phyloP scores from a whole-genome alignment of 371 early-diverging fungal genomes.

The Lichtheimia hyalospora region DNA sequence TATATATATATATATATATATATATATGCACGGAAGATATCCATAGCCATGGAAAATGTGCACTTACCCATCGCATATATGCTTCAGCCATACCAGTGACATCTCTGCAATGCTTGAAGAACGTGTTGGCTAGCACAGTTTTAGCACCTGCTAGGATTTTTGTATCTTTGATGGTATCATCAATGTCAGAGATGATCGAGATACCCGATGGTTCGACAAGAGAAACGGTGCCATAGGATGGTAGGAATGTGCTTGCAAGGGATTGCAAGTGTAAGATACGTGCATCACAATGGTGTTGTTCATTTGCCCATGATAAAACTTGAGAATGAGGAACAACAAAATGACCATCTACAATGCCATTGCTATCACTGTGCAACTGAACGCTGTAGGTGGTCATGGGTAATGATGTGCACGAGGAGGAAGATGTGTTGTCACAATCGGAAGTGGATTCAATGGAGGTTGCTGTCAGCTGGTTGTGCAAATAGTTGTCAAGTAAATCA shows the following conservation, averaged over 20 bases:
- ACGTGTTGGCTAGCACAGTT: constrained; percentile 67
- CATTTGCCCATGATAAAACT: constrained; percentile 29
- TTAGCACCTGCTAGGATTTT: constrained; percentile 69
- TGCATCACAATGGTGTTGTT: constrained; percentile 29
- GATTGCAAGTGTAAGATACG: constrained; percentile 28
- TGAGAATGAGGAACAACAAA: constrained; percentile 21
- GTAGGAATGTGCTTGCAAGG: constrained; percentile 13
- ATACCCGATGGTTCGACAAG: constrained; percentile 63
- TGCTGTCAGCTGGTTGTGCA: background rate
- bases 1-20: too few species aligned
- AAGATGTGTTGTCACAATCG: background rate
- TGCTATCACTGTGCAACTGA: constrained; percentile 9
- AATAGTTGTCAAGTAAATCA: constrained; percentile 1
- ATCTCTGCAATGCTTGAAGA: constrained; percentile 60
- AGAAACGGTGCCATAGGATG: constrained; percentile 42
- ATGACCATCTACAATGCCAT: constrained; percentile 32
- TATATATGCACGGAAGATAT: too few species aligned
- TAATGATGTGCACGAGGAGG: background rate
- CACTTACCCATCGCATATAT: constrained; percentile 62
- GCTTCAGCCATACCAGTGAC: constrained; percentile 75
- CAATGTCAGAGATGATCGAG: constrained; percentile 86
- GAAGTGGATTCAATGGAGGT: background rate
- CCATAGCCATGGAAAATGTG: constrained; percentile 5
- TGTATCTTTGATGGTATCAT: constrained; percentile 88
- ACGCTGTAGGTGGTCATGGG: background rate